These are phyloP conservation scores for Aspergillus indologenus DNA, from an alignment of 495 filamentous ascomycete species.

Conservation along the genomic window DNA sequence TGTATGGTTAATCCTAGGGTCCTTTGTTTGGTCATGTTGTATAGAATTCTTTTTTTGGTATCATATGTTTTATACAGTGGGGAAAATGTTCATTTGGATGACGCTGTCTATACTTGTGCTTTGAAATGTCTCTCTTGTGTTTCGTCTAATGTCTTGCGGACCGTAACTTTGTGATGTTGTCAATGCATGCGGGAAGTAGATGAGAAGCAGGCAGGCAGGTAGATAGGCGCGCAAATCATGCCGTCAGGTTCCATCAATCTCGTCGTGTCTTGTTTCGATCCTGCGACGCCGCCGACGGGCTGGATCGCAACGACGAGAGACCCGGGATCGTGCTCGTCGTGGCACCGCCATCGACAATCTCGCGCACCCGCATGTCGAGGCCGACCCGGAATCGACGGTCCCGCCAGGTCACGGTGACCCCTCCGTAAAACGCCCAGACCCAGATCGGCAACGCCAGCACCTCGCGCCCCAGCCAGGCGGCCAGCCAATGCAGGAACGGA, in stretches of 20 bases:
- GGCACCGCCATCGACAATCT: conserved; percentile 29
- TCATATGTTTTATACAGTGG: neutral
- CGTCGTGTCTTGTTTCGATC: conserved; percentile 24
- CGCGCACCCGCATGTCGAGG: conserved; percentile 72
- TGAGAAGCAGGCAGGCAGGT: neutral
- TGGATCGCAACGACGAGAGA: conserved; percentile 16
- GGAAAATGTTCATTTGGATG: neutral
- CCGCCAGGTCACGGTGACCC: conserved; percentile 81
- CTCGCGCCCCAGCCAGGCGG: conserved; percentile 85
- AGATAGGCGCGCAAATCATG: neutral
- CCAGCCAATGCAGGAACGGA: conserved; percentile 66
- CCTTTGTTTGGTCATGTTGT: neutral
- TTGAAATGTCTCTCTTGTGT: neutral
- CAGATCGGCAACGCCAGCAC: conserved; percentile 81
- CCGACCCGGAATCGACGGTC: conserved; percentile 79
- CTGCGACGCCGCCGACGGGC: neutral
- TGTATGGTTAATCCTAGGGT: neutral
- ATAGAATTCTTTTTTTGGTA: neutral
- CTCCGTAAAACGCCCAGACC: conserved; percentile 79
- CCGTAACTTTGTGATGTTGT: neutral
- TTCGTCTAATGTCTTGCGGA: neutral
- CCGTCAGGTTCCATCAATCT: conserved; percentile 18
- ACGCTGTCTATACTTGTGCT: neutral
- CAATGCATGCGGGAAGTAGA: neutral
- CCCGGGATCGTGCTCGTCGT: conserved; percentile 6